These are phyloP conservation scores for Ophiostoma quercus DNA, from an alignment of 2,329 filamentous ascomycete genomes.

Conservation along the genomic window DNA sequence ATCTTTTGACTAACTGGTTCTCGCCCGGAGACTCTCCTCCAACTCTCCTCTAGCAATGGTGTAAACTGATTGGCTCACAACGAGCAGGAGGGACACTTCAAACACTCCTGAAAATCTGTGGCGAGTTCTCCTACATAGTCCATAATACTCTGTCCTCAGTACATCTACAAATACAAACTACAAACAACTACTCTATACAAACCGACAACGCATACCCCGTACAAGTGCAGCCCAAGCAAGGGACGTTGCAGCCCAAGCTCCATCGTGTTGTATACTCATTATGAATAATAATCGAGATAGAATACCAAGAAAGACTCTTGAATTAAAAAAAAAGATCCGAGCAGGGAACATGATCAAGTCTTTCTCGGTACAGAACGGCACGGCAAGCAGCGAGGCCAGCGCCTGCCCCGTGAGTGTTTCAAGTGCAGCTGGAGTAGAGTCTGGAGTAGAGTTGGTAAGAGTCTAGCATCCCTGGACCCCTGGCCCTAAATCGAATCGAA, in stretches of 20 bases:
- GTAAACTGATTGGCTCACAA: slow-evolving; percentile 12
- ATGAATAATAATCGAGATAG: too few species aligned
- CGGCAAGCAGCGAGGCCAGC: not conserved
- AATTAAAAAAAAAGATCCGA: not conserved
- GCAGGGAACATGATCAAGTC: not conserved
- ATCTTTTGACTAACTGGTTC: too few species aligned
- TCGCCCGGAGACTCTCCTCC: not conserved
- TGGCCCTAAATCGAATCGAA: not conserved
- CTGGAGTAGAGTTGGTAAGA: too few species aligned
- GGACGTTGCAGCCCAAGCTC: not conserved
- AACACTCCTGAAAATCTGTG: not conserved
- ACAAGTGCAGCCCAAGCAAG: not conserved
- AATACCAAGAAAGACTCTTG: too few species aligned
- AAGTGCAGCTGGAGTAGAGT: not conserved
- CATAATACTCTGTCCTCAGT: too few species aligned
- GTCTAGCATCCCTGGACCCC: not conserved
- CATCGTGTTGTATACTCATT: too few species aligned
- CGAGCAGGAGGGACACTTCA: not conserved
- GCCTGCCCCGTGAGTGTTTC: slow-evolving; percentile 2
- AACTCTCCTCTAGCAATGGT: not conserved
- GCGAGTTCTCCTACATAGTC: not conserved
- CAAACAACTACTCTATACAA: too few species aligned
- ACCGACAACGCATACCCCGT: too few species aligned
- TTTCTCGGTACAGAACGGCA: not conserved
- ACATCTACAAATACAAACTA: too few species aligned